Conservation (phyloP, 805 yeast genomes). For the Candida ortonii region DNA sequence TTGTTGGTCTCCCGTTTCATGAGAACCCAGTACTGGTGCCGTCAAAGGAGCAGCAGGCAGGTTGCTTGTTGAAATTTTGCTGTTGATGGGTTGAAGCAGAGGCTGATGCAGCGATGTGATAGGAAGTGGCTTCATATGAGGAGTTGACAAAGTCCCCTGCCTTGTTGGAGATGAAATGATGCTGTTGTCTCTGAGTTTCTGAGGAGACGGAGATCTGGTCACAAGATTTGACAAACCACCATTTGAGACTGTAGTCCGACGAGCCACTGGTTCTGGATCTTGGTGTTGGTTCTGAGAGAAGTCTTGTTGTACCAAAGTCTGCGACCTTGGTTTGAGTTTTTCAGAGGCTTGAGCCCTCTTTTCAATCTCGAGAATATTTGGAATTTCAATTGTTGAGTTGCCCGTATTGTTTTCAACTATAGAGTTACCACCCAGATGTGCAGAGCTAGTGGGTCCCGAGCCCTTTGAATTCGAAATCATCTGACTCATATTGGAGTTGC, state of each 20-base stretch:
- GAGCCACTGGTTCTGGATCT: conserved; percentile 20
- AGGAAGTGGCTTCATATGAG: conserved; percentile 51
- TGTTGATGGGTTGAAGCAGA: conserved; percentile 54
- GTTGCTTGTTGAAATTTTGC: conserved; percentile 28
- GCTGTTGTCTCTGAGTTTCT: conserved; percentile 28
- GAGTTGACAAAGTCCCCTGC: conserved; percentile 23
- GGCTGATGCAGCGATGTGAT: conserved; percentile 39
- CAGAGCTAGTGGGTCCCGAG: conserved; percentile 21
- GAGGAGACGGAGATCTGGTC: conserved; percentile 48
- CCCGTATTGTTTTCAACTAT: too few species aligned
- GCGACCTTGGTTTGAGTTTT: conserved; percentile 37
- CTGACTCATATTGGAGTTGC: conserved; percentile 9
- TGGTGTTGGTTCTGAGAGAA: conserved; percentile 16
- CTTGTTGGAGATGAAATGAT: conserved; percentile 31
- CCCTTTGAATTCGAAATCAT: conserved; percentile 2
- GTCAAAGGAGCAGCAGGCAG: conserved; percentile 29
- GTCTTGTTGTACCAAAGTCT: conserved; percentile 41
- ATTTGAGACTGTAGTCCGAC: conserved; percentile 38
- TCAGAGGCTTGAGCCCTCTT: conserved; percentile 2
- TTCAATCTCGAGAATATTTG: conserved; percentile 48
- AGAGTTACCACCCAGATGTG: too few species aligned
- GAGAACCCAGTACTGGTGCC: conserved; percentile 24
- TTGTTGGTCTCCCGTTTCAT: conserved; percentile 21
- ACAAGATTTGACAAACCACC: conserved; percentile 39
- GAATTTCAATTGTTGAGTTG: conserved; percentile 15